Base-by-base conservation (phyloP, 768 basidiomycete species). In the Suillus lakei region DNA sequence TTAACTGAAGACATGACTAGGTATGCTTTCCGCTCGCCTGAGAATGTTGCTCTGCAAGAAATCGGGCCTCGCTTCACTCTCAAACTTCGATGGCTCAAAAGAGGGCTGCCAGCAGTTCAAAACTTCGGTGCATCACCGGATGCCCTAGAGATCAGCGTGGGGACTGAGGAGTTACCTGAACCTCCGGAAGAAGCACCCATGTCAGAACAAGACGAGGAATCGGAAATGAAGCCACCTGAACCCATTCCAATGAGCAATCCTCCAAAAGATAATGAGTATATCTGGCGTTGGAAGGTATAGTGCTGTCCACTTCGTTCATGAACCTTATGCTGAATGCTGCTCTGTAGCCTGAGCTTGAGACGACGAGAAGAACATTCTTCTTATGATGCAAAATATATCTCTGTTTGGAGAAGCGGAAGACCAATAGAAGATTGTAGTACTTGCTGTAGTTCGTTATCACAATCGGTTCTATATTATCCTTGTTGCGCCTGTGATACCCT, bases 41-140 rank as follows among this genome's bases (percentile, higher is more conserved):
- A 96, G 69, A 95, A 92, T 74, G 96, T 97, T 10, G 88, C 91
- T 8, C 79, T 99, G 36, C 98, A 99, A 75, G 98, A 99, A 78
- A 99, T 99, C 68, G 98, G 98, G 2, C 98, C 98, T 8, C 88
- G 97, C 38, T 98, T 99, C 74, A 99, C 98, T 0, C 84, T 99
- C 13, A 99, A 99, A 78, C 82, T 99, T 63, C 84, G 91, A 44
- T 98, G 91, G 84, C 78, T 99, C 64, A 89, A 91, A 74, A 95
- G 92, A 70, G 96, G 95, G 12, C 81, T 96, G 26, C 96, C 96
- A 1, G 89, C 91, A 5, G 93, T 96, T 32, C 84, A 84, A 67
- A 83, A 86, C 69, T 82, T 88, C 72, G 89, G 91, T 32, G 86
- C 90, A 67, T 81, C 83, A n/a, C 82, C 88, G 1, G 80, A 83